Percentiles rank a stretch among this genome's conserved stretches.
phyloP scores from a whole-genome alignment of 306 rosid species.

The Myrica gale region DNA sequence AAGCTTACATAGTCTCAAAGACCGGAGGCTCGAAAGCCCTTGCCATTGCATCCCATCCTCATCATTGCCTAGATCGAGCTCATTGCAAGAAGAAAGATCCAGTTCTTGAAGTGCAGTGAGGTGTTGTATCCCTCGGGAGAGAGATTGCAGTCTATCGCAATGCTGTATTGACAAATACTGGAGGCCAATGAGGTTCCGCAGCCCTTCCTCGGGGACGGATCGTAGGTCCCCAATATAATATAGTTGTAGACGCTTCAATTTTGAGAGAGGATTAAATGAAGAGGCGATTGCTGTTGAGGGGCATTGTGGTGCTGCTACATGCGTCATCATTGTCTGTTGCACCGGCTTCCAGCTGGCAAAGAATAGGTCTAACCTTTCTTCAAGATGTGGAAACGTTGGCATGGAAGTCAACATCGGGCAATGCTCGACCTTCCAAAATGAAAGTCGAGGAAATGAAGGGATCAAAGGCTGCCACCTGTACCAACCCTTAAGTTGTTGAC shows the following conservation, averaged over 20 bases:
- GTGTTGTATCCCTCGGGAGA: conserved; percentile 1
- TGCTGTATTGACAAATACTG: rapidly evolving
- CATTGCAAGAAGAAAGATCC: rapidly evolving
- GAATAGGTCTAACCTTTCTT: neutral
- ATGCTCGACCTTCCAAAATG: rapidly evolving
- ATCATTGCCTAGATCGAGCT: conserved; percentile 8
- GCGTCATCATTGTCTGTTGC: neutral
- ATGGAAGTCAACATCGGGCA: neutral
- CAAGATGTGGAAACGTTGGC: neutral
- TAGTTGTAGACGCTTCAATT: too few species aligned
- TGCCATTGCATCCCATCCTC: neutral
- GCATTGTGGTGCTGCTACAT: neutral
- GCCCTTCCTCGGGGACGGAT: neutral
- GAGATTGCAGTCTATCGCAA: rapidly evolving
- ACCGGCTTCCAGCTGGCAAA: neutral
- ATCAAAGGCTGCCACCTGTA: neutral
- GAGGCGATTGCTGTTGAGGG: too few species aligned
- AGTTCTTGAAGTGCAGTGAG: neutral
- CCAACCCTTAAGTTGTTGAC: conserved; percentile 31
- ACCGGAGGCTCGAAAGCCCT: neutral
- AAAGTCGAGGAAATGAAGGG: neutral
- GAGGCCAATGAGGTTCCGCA: neutral
- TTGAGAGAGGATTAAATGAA: neutral
- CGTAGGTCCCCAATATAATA: too few species aligned
- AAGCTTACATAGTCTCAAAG: neutral